A percentile compares a stretch with the other conserved stretches of the same genome.
phyloP scores from a whole-genome alignment of 2,329 filamentous ascomycete species.

The Simplicillium aogashimaense region DNA sequence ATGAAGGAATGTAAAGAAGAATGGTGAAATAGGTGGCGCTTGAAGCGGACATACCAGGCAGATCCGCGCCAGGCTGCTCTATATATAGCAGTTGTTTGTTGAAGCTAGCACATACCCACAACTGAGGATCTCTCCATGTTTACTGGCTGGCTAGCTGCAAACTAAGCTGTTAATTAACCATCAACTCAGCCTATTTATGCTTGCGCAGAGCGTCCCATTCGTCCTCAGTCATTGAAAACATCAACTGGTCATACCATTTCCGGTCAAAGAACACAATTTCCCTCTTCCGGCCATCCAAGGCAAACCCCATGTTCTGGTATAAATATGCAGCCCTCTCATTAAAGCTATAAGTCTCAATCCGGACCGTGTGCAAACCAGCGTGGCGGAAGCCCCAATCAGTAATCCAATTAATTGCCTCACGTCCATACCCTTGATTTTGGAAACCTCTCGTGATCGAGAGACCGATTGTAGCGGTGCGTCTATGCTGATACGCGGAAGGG shows the following conservation, averaged over 20 bases:
- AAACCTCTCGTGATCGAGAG: constrained; percentile 22
- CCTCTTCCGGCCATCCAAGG: constrained; percentile 28
- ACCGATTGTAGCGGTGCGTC: constrained; percentile 16
- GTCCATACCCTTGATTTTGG: constrained; percentile 32
- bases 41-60: too few species aligned
- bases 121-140: too few species aligned
- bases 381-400: constrained; percentile 34
- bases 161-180: too few species aligned
- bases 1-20: too few species aligned
- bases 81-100: too few species aligned
- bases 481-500: not conserved
- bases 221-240: constrained; percentile 24
- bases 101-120: too few species aligned
- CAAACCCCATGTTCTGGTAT: constrained; percentile 35
- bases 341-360: constrained; percentile 26
- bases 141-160: too few species aligned
- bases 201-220: constrained; percentile 21
- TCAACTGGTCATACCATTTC: constrained; percentile 23
- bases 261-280: constrained; percentile 33
- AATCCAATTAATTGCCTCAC: constrained; percentile 35
- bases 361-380: constrained; percentile 33
- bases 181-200: not conserved
- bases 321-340: constrained; percentile 30
- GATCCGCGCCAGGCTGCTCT: too few species aligned
- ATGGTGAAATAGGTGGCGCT: too few species aligned